A percentile compares a stretch with the other conserved stretches of the same genome.
Evolutionary conservation across 768 basidiomycete species (phyloP).

Genomic region (Russula ochroleuca): DNA sequence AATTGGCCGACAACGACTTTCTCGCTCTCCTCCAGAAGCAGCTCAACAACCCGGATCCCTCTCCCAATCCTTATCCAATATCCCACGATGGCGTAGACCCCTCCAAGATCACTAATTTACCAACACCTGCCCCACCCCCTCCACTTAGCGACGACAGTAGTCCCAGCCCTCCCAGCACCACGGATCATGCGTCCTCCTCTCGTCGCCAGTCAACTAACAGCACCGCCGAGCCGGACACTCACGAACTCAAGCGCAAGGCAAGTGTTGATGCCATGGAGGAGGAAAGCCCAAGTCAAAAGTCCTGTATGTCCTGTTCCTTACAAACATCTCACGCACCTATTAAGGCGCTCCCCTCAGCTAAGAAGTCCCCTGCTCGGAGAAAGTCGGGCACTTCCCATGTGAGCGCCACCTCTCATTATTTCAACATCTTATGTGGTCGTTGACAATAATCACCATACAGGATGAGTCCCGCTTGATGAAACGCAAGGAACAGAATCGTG

Average conservation of each 20-base stretch:
- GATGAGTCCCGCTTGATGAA: conserved; percentile 77
- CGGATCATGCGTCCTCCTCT: conserved; percentile 34
- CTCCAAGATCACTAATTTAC: conserved; percentile 49
- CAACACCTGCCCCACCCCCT: conserved; percentile 52
- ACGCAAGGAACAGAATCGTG: conserved; percentile 95
- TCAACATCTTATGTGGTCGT: background rate
- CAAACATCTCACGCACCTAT: background rate
- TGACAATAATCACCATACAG: conserved; percentile 32
- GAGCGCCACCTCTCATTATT: conserved; percentile 9
- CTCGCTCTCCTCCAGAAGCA: conserved; percentile 74
- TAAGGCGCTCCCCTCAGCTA: conserved; percentile 24
- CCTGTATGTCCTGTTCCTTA: conserved; percentile 47
- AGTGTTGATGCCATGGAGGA: conserved; percentile 53
- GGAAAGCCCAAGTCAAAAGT: conserved; percentile 64
- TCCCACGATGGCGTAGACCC: conserved; percentile 52
- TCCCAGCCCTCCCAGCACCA: conserved; percentile 63
- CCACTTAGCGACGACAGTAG: conserved; percentile 69
- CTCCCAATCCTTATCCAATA: conserved; percentile 30
- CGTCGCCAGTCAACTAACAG: conserved; percentile 34
- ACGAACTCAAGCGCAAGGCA: conserved; percentile 73
- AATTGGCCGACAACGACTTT: conserved; percentile 71
- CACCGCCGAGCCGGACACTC: conserved; percentile 42
- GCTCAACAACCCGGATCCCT: conserved; percentile 45
- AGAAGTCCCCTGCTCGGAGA: conserved; percentile 33
- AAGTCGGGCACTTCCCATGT: conserved; percentile 42